Evolutionary conservation across 2,329 filamentous ascomycete species (phyloP).

Genomic region (Exophiala phaeomuriformis): DNA sequence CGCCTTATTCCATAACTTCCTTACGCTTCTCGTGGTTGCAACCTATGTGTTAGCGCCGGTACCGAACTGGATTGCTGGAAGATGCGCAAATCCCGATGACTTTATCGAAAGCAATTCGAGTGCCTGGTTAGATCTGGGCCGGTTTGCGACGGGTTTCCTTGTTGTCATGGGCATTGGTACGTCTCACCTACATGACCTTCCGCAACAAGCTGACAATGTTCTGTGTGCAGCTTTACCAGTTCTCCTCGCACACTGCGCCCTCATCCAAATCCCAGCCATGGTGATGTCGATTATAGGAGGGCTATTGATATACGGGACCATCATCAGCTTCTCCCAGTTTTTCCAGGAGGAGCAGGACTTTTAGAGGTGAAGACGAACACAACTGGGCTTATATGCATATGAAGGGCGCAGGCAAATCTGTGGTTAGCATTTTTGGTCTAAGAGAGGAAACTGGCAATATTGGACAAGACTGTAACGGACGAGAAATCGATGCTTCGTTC

Average conservation of each 20-base stretch:
- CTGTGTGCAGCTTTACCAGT: constrained; percentile 65
- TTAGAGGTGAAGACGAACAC: constrained; percentile 39
- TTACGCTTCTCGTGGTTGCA: constrained; percentile 87
- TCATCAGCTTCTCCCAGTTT: constrained; percentile 97
- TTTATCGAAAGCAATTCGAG: constrained; percentile 81
- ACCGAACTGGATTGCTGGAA: constrained; percentile 91
- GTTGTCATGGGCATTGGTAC: constrained; percentile 95
- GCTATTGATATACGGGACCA: constrained; percentile 91
- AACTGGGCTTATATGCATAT: constrained; percentile 8
- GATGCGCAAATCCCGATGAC: constrained; percentile 87
- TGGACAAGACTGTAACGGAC: constrained; percentile 1
- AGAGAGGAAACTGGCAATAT: constrained; percentile 5
- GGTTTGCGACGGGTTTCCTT: constrained; percentile 90
- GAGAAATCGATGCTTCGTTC: background rate
- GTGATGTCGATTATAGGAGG: constrained; percentile 91
- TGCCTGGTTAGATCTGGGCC: constrained; percentile 82
- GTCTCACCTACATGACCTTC: constrained; percentile 34
- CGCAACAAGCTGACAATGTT: constrained; percentile 9
- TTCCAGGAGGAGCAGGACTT: constrained; percentile 98
- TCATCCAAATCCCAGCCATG: constrained; percentile 80
- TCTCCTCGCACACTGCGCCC: constrained; percentile 75
- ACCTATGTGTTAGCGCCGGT: constrained; percentile 91
- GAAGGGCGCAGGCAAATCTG: constrained; percentile 1
- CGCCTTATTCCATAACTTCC: constrained; percentile 90
- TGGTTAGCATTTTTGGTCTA: background rate